Evolutionary conservation across 768 basidiomycete genomes (phyloP), one percentile per base, ranked within the genome.

Genomic region (Mycena polygramma): DNA sequence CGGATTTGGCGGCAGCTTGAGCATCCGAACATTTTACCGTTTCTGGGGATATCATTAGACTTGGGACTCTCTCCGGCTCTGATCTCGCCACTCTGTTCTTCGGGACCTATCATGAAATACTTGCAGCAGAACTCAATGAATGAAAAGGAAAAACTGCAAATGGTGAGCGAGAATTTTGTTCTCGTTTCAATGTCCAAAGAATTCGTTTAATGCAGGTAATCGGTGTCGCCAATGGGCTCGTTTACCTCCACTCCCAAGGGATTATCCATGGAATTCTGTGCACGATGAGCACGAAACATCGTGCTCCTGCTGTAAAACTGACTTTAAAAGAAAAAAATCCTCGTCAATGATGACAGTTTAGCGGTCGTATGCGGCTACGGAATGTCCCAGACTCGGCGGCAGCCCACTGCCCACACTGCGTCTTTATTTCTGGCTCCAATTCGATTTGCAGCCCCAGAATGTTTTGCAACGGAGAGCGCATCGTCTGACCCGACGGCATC

Each of bases 201-300:
- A 41, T 48, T 20, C 2, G 45, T 30, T 30, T 6, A 30, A 75
- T 30, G 30, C 6, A 30, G 74, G 24, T 46, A 19, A 63, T 61
- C 30, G 62, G 59, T 14, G 60, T 71, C 19, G 51, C 70, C 9
- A 37, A 37, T 15, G 74, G 74, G 10, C 52, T 75, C 15, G 51
- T 15, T n/a, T 74, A 75, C 49, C 70, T 75, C 4, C 74, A 75
- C 49, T 68, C 65, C 1, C 61, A 71, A 66, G 60, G 53, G 1
- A 57, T 75, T n/a, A 57, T 75, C 6, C 74, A 75, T n/a, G 74
- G 74, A 1, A 71, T 70, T 57, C 46, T 75, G 20, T 58, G 61
- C 17, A 68, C 69, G 20, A 72, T 75, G 57, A 14, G 70, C 37
- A 26, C 19, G 15, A 9, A 6, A 15, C 48, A 9, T 54, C 15